Base-by-base conservation (phyloP, 2,329 filamentous ascomycete genomes). In the Didymella keratinophila region DNA sequence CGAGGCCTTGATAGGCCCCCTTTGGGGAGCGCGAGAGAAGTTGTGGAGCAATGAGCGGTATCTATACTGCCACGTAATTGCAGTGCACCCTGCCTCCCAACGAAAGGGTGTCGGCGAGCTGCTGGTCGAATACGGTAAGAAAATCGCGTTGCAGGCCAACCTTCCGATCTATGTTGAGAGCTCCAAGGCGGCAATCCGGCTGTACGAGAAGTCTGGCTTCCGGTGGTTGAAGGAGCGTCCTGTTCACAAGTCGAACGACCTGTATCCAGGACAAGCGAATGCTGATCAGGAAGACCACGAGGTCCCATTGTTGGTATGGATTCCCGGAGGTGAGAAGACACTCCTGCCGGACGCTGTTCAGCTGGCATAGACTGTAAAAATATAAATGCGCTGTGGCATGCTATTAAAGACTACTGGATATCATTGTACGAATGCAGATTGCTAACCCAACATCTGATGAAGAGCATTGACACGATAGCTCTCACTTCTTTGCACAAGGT, bases 401-500 rank as follows among this genome's bases (percentile, higher is more conserved):
- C 20, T 37, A 58, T 48, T 44, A 50, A 49, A 51, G 12, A 39
- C 16, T 36, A 47, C 14, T 52, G 28, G 20, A 56, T 46, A 46
- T 21, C 45, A 11, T 14, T 20, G 39, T 11, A 41, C 20, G 12
- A 14, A 16, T 18, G 21, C 23, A n/a, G 36, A 20, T 14, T 7
- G 32, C 65, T 57, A 75, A 18, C 74, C 77, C 49, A 82, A 51
- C 64, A 79, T 81, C 64, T 84, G 82, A 61, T 82, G 79, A 47
- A 83, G 71, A 20, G 80, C 82, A 69, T 82, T 84, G 11, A 77
- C 76, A 27, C 81, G 77, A 65, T 84, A 84, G 52, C 76, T 81
- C 66, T 83, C 80, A 57, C 78, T 80, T 30, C 81, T 74, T 59
- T 79, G 74, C 28, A 83, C 71, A 54, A 84, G 65, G 56, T 84